These are phyloP conservation scores for Wickerhamiella cacticola DNA, from an alignment of 805 yeast genomes.

Conservation along the genomic window DNA sequence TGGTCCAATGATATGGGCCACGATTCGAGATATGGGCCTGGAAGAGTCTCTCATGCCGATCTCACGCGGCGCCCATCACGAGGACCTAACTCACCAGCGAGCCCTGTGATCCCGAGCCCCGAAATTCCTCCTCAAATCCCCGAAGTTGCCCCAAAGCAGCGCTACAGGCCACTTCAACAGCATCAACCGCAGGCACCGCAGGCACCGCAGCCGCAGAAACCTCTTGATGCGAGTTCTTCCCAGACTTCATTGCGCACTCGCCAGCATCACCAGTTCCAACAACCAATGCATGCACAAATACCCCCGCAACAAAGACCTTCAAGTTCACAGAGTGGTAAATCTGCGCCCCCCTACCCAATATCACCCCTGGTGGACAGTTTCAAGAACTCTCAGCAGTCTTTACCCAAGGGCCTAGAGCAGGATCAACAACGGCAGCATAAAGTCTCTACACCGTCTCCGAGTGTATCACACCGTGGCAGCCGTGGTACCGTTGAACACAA, in stretches of 20 bases:
- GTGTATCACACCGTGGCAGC: background rate
- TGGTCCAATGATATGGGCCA: conserved; percentile 1
- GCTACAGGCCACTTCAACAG: conserved; percentile 4
- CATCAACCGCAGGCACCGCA: conserved; percentile 2
- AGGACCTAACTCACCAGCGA: conserved; percentile 2
- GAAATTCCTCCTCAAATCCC: conserved; percentile 1
- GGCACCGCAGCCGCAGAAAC: background rate
- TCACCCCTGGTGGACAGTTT: background rate
- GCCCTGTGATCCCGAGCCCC: background rate
- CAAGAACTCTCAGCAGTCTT: background rate
- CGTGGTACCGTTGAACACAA: background rate
- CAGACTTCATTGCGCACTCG: background rate
- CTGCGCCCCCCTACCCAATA: background rate
- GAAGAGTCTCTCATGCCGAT: conserved; percentile 1
- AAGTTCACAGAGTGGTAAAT: background rate
- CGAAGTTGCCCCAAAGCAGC: background rate
- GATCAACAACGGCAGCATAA: background rate
- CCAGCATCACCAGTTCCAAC: background rate
- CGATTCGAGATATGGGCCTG: conserved; percentile 7
- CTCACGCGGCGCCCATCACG: conserved; percentile 1
- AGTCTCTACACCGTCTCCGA: background rate
- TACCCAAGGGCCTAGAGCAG: background rate
- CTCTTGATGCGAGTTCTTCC: background rate
- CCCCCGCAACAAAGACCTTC: background rate
- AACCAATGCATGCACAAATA: background rate